Evolutionary conservation across 2,329 filamentous ascomycete genomes (phyloP), one percentile per base, ranked within the genome.

Genomic region (Trematosphaeria pertusa): DNA sequence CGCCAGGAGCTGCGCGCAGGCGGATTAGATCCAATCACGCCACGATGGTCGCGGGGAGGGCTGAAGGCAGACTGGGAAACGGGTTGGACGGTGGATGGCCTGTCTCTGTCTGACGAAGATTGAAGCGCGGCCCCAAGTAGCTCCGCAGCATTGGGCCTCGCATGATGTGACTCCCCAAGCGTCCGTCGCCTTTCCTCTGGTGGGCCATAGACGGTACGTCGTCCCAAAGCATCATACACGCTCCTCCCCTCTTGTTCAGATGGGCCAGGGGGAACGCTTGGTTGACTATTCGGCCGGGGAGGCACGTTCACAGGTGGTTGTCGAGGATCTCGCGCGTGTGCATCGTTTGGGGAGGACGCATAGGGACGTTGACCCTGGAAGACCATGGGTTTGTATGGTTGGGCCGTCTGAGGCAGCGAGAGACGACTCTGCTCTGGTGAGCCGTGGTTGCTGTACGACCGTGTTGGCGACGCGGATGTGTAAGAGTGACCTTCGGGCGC

Each of bases 241-340:
- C 54, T 33, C 39, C 53, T 57, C 5, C 50, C 37, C 1, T 69
- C 64, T 15, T 59, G 61, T 15, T 63, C 64, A 3, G 46, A 47
- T 24, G 58, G 50, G 19, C 58, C 63, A 31, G 55, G 57, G 22
- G 57, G 62, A 6, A 61, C 68, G 20, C 52, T 65, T 2, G 72
- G 72, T 43, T 75, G 72, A 44, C 72, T 75, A 40, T 69, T 73
- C 11, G 72, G 72, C 19, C 72, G 64, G 15, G 72, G 69, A 5
- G 72, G 72, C 5, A 69, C 37, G 22, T 47, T 58, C n/a, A 50
- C 50, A n/a, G 61, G 35, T 4, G 52, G 32, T 32, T 62, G 66
- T n/a, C 58, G 64, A 18, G 52, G 31, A 19, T 66, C 61, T 46
- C 61, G 50, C 45, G 55, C 41, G 14, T 52, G 52, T 2, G 51